Evolutionary conservation across 2,329 filamentous ascomycete genomes (phyloP).

Genomic region (Penicillium decumbens): DNA sequence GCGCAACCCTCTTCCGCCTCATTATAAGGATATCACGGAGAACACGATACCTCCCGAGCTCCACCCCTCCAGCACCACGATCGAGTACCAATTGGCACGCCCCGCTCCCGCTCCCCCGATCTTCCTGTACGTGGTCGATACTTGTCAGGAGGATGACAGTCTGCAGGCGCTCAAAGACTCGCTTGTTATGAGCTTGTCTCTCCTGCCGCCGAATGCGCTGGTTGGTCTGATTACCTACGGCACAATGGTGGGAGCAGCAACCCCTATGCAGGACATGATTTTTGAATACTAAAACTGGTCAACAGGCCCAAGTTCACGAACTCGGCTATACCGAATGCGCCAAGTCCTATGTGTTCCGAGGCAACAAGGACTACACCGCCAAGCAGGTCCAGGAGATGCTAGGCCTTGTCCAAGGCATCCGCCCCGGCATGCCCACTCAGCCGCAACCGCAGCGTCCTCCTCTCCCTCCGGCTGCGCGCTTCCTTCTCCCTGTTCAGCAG

Average conservation of each 20-base stretch:
- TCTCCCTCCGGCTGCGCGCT: constrained; percentile 77
- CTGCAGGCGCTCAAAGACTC: constrained; percentile 63
- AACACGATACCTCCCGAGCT: constrained; percentile 63
- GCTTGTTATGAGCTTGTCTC: constrained; percentile 61
- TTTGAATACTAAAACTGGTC: constrained; percentile 4
- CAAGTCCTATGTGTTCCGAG: constrained; percentile 97
- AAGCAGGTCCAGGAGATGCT: constrained; percentile 99
- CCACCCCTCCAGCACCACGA: constrained; percentile 60
- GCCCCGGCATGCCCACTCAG: constrained; percentile 60
- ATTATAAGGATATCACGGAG: constrained; percentile 66
- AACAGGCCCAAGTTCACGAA: constrained; percentile 87
- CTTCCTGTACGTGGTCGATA: constrained; percentile 65
- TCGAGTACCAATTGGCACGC: constrained; percentile 60
- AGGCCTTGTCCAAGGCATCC: constrained; percentile 66
- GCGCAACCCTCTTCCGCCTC: constrained; percentile 60
- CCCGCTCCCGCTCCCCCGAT: constrained; percentile 63
- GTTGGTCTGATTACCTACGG: constrained; percentile 67
- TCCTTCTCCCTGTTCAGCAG: constrained; percentile 88
- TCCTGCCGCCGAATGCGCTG: constrained; percentile 59
- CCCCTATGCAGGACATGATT: background rate
- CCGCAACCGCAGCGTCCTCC: constrained; percentile 69
- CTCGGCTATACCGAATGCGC: constrained; percentile 97
- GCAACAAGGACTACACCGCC: constrained; percentile 94
- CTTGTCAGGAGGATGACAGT: constrained; percentile 64
- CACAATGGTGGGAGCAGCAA: constrained; percentile 69